These are phyloP conservation scores for Seiridium cupressi DNA, from an alignment of 2,329 filamentous ascomycete species.

Conservation along the genomic window DNA sequence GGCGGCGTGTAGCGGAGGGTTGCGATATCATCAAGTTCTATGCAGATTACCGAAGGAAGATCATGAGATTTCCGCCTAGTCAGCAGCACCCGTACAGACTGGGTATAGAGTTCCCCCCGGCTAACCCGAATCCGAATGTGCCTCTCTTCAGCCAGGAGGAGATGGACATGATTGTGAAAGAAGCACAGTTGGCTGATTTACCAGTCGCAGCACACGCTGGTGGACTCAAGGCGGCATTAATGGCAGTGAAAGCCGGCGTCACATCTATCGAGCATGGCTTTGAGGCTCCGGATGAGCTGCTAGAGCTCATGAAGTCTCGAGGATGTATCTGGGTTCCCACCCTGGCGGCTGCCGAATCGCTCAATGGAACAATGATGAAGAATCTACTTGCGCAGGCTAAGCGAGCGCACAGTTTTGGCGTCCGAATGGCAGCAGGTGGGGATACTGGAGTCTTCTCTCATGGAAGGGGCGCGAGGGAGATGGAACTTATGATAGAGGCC, in stretches of 20 bases:
- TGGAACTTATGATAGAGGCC: conserved; percentile 52
- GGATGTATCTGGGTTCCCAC: conserved; percentile 52
- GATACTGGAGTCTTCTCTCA: conserved; percentile 54
- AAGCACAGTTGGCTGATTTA: conserved; percentile 37
- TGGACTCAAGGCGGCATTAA: conserved; percentile 38
- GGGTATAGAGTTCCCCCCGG: conserved; percentile 33
- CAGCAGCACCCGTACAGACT: conserved; percentile 22
- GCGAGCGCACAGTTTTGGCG: conserved; percentile 42
- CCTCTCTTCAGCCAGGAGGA: conserved; percentile 46
- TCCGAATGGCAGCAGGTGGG: conserved; percentile 50
- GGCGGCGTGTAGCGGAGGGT: conserved; percentile 43
- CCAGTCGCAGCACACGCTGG: conserved; percentile 44
- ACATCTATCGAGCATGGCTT: conserved; percentile 46
- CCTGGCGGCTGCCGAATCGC: conserved; percentile 41
- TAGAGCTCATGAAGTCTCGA: conserved; percentile 42
- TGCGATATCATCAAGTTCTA: conserved; percentile 53
- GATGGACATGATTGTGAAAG: conserved; percentile 47
- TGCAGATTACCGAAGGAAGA: conserved; percentile 44
- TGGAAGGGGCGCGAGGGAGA: conserved; percentile 49
- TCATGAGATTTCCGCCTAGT: conserved; percentile 39
- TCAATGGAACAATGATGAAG: conserved; percentile 23
- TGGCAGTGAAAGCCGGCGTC: conserved; percentile 45
- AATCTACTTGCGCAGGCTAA: conserved; percentile 37
- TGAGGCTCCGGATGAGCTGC: conserved; percentile 34
- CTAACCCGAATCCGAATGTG: conserved; percentile 38